These are phyloP conservation scores for Trametes punicea DNA, from an alignment of 768 basidiomycete genomes.

Conservation along the genomic window DNA sequence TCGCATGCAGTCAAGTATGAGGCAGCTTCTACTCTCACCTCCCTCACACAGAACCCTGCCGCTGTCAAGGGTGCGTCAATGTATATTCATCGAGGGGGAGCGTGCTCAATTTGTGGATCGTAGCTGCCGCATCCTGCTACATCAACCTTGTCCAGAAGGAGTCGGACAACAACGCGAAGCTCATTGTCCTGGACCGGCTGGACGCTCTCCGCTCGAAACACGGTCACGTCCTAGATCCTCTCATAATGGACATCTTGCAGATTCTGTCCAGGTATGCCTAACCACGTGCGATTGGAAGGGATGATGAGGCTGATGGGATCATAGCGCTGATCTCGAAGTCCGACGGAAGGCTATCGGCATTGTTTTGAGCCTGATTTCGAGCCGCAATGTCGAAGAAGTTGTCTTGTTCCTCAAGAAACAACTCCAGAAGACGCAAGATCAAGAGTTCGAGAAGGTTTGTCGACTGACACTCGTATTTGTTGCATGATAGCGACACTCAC, in stretches of 20 bases:
- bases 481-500: neutral
- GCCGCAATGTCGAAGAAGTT: constrained; percentile 94
- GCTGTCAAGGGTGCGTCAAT: constrained; percentile 78
- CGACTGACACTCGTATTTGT: neutral
- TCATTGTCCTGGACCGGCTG: constrained; percentile 92
- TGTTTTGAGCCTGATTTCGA: constrained; percentile 89
- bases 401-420: constrained; percentile 97
- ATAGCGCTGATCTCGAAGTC: constrained; percentile 93
- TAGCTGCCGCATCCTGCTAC: constrained; percentile 70
- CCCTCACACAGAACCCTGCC: constrained; percentile 91
- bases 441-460: constrained; percentile 85
- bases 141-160: constrained; percentile 91
- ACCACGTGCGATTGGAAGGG: neutral
- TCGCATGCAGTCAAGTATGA: constrained; percentile 97
- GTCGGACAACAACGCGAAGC: constrained; percentile 98
- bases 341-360: constrained; percentile 88
- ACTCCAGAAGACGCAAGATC: constrained; percentile 87
- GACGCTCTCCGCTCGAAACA: constrained; percentile 80
- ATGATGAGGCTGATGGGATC: neutral
- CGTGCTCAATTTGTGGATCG: neutral
- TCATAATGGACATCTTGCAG: constrained; percentile 95
- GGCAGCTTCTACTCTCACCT: constrained; percentile 91
- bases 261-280: constrained; percentile 68
- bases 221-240: constrained; percentile 81
- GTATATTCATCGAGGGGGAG: neutral